These are phyloP conservation scores for Fusarium multiceps DNA, from an alignment of 2,329 filamentous ascomycete species.

Conservation along the genomic window DNA sequence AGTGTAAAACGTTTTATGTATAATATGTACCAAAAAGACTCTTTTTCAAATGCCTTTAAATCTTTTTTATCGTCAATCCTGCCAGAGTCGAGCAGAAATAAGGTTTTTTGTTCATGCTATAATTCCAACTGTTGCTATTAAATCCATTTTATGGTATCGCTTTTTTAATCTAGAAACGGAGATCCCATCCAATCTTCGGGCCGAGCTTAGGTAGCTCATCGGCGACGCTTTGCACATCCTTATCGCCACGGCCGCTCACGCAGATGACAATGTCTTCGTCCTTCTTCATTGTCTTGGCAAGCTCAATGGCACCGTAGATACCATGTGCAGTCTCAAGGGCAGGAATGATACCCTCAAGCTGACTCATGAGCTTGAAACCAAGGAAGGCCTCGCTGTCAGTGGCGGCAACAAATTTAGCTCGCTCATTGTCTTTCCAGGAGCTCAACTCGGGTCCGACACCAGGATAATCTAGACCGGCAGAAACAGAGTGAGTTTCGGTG, in stretches of 20 bases:
- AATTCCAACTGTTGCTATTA: slow-evolving; percentile 24
- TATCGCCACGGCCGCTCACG: slow-evolving; percentile 92
- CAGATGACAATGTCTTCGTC: slow-evolving; percentile 94
- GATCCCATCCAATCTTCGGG: slow-evolving; percentile 83
- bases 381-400: slow-evolving; percentile 91
- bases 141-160: slow-evolving; percentile 36
- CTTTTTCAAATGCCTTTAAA: slow-evolving; percentile 43
- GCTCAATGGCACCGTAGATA: slow-evolving; percentile 86
- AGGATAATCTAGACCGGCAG: slow-evolving; percentile 95
- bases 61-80: slow-evolving; percentile 39
- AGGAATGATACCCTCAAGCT: slow-evolving; percentile 96
- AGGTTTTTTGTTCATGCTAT: slow-evolving; percentile 31
- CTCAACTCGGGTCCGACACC: slow-evolving; percentile 94
- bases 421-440: slow-evolving; percentile 89
- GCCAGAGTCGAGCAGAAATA: slow-evolving; percentile 27
- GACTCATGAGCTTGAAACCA: slow-evolving; percentile 84
- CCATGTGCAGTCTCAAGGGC: slow-evolving; percentile 95
- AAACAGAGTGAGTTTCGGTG: slow-evolving; percentile 93
- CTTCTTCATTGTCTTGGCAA: slow-evolving; percentile 92
- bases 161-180: slow-evolving; percentile 61
- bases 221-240: slow-evolving; percentile 98
- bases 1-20: slow-evolving; percentile 43
- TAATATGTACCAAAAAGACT: slow-evolving; percentile 47
- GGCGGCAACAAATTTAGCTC: slow-evolving; percentile 89
- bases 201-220: slow-evolving; percentile 91